These are phyloP conservation scores for Trichoderma afroharzianum DNA, from an alignment of 2,329 filamentous ascomycete genomes.

Conservation along the genomic window DNA sequence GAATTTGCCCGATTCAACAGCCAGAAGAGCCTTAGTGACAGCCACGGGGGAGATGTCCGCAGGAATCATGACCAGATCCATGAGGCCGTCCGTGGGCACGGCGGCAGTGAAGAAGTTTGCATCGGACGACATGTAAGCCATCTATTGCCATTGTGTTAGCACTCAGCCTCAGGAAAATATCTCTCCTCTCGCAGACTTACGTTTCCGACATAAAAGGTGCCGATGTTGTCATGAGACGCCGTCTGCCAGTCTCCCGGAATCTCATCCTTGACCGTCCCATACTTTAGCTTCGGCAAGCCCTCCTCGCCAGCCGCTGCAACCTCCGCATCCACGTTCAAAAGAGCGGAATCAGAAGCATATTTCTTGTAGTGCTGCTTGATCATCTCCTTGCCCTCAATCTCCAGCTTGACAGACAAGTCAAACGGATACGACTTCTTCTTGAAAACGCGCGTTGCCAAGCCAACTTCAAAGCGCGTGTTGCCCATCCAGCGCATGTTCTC, in stretches of 20 bases:
- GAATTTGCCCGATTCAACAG: slow-evolving; percentile 68
- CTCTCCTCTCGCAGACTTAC: slow-evolving; percentile 42
- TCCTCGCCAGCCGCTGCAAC: slow-evolving; percentile 31
- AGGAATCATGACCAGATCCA: slow-evolving; percentile 79
- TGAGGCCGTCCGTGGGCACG: slow-evolving; percentile 75
- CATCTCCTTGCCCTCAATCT: slow-evolving; percentile 68
- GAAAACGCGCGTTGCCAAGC: slow-evolving; percentile 73
- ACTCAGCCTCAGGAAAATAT: neutral
- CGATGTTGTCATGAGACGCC: slow-evolving; percentile 70
- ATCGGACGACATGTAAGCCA: slow-evolving; percentile 86
- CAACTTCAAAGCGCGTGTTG: slow-evolving; percentile 75
- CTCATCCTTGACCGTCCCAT: slow-evolving; percentile 74
- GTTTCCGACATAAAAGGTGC: slow-evolving; percentile 93
- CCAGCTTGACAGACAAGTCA: slow-evolving; percentile 81
- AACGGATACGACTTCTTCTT: slow-evolving; percentile 80
- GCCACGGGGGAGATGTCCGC: slow-evolving; percentile 67
- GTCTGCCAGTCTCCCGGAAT: slow-evolving; percentile 75
- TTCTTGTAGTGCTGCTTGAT: slow-evolving; percentile 70
- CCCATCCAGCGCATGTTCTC: slow-evolving; percentile 95
- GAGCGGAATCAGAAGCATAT: slow-evolving; percentile 36
- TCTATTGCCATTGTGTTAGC: slow-evolving; percentile 42
- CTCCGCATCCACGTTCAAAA: slow-evolving; percentile 25
- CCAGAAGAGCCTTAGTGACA: slow-evolving; percentile 65
- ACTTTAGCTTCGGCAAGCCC: slow-evolving; percentile 69
- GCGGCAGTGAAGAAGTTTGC: slow-evolving; percentile 84